Evolutionary conservation across 2,329 filamentous ascomycete genomes (phyloP), one percentile per base, ranked within the genome.

Genomic region (Chrysoporthe cubensis): DNA sequence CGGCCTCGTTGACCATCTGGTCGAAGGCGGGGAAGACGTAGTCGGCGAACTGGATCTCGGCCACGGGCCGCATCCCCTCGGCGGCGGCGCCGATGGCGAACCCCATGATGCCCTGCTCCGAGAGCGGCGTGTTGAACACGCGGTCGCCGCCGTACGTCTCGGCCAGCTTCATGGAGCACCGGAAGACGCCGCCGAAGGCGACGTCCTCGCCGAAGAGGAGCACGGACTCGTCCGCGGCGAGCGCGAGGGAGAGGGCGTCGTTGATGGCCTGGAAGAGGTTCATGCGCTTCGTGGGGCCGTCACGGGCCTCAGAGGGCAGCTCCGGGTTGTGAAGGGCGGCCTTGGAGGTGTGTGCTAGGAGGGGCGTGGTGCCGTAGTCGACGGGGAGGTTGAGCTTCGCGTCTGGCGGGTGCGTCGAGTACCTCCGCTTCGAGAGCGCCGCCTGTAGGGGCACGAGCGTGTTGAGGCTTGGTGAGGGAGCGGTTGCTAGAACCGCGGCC

Each of bases 181-280:
- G 83, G 75, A 92, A 92, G 32, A 92, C 89, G 65, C 89, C 89
- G 26, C 89, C 89, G 68, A 99, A 99, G 16, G 96, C 93, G 8
- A 99, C 94, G 76, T 99, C 96, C 79, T 99, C 96, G 54, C 96
- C 96, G 75, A 99, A 99, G 11, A 99, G 85, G 66, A 98, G 82
- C 32, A 97, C 93, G 21, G 90, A 89, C 71, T 97, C 93, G 74
- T 97, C 94, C 46, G 90, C 88, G 18, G 91, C 88, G 40, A 99
- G 85, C 34, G 95, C 93, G 68, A 91, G 92, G 32, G 91, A 88
- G 32, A 99, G 85, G 13, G 95, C 94, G 72, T 95, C 90, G 77
- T 98, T 98, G 82, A 99, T 89, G 62, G 96, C 91, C 78, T 97
- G 93, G 81, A 96, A 97, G 48, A 97, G 86, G 80, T 98, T 98